These are phyloP conservation scores for Fistulinella staudtii DNA, from an alignment of 1,284 basidiomycete genomes.

Conservation along the genomic window DNA sequence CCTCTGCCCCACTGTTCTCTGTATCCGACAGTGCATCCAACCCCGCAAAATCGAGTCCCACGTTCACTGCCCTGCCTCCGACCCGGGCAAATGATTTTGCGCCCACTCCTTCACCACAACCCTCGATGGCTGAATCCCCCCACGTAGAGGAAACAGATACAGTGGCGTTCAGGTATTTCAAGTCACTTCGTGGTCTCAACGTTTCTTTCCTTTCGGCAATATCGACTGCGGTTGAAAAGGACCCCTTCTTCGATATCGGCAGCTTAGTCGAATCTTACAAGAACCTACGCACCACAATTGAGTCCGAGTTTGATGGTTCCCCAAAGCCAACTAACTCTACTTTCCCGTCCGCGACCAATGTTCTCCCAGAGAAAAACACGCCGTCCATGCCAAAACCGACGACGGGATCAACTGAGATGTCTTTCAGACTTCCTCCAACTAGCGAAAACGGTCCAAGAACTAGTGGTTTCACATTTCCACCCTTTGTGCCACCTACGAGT, in stretches of 20 bases:
- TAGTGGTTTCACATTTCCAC: conserved; percentile 19
- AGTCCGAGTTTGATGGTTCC: conserved; percentile 50
- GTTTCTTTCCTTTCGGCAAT: conserved; percentile 64
- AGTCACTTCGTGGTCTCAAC: conserved; percentile 77
- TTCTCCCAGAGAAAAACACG: conserved; percentile 21
- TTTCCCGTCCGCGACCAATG: conserved; percentile 7
- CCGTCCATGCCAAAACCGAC: conserved; percentile 43
- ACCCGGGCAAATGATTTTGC: no score
- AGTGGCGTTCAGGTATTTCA: conserved; percentile 58
- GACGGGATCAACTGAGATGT: conserved; percentile 2
- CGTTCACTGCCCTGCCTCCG: no score
- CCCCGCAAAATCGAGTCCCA: conserved; percentile 14
- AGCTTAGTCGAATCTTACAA: conserved; percentile 64
- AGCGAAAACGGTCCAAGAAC: conserved; percentile 18
- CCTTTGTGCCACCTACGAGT: conserved; percentile 23
- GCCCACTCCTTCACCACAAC: conserved; percentile 10
- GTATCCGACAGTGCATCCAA: conserved; percentile 23
- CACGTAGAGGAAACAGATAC: conserved; percentile 31
- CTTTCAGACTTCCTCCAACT: conserved; percentile 5
- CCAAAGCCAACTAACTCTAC: conserved; percentile 11
- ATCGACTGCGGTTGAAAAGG: conserved; percentile 59
- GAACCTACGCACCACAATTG: conserved; percentile 51
- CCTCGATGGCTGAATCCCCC: conserved; percentile 9
- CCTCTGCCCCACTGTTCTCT: conserved; percentile 23
- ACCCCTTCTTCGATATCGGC: conserved; percentile 74